Base-by-base conservation (phyloP, 768 basidiomycete genomes). In the Kwoniella bestiolae region DNA sequence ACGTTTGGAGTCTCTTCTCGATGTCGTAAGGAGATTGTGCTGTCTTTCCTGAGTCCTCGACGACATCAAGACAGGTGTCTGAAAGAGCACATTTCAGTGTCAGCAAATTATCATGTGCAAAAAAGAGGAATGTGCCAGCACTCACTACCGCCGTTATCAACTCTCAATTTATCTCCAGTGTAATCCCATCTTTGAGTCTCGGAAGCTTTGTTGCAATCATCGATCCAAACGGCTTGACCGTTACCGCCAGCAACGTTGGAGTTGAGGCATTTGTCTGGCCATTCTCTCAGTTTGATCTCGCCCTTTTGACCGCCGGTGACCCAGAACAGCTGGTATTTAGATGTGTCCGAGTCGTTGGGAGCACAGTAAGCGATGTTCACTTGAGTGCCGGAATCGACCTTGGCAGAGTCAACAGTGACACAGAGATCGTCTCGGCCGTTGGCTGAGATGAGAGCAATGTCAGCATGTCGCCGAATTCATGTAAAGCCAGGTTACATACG, bases 311-410 rank as follows among this genome's bases (percentile, higher is more conserved):
- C 51, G 18, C 50, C 51, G 6, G 60, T 52, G 5, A 62, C 41
- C 50, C 38, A 52, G 49, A 49, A 62, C 0, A 62, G 28, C 28
- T 62, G 60, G 28, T 51, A 51, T 32, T 62, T 62, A 12, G 51
- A 26, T 14, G 50, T 51, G 8, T 25, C 50, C 12, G 49, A 51
- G 29, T 62, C 60, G 29, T 62, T 62, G n/a, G 60, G 51, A 26
- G 38, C 38, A 31, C 60, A 62, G 60, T 62, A 62, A 28, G 60
- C 49, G 26, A 64, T 56, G 34, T 64, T 57, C n/a, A 66, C 59
- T 29, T 44, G 51, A 18, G 50, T 49, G 23, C 65, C 65, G 11
- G 41, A 23, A 31, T 32, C 41, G 25, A 52, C 34, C 11, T 23
- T 45, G n/a, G 47, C 65, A 21, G 21, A 23, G 18, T 45, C 34